Base-by-base conservation (phyloP, 23 red algal species). In the Pyropia yezoensis region DNA sequence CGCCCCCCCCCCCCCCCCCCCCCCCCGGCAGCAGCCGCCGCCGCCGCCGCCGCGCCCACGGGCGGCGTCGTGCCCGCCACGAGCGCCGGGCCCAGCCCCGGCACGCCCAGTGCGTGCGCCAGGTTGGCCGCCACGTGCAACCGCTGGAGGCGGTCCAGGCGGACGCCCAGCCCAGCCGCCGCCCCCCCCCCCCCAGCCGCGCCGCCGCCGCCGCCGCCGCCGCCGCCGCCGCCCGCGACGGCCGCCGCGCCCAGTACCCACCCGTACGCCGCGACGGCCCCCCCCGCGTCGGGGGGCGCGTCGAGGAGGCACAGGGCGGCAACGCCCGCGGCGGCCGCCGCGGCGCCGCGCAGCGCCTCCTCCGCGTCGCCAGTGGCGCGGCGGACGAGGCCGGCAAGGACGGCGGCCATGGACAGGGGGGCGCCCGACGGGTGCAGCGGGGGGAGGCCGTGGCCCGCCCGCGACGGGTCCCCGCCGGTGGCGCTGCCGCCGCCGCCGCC, bases 111-210 rank as follows among this genome's bases (percentile, higher is more conserved):
- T 15, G 79, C 76, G 25, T 89, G 34, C 19, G 59, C 32, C 34
- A 87, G 70, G 33, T 96, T 96, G 39, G 55, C 67, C 27, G 85
- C 50, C 27, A 96, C 63, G 62, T 96, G 91, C 60, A 89, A 75
- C 14, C 54, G 67, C 61, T 96, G 91, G 57, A 96, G 73, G 8
- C 63, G 66, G 69, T 96, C 91, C 47, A 96, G 65, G 29, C 72
- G 73, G 14, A 89, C 15, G 18, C 45, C 63, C 57, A 96, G 64
- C 14, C 62, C 50, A 2, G 18, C 33, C 24, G 77, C 78, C 18
- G 89, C 89, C 2, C 79, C 15, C 11, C 39, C 39, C 4, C 52
- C 14, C 13, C 85, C 73, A 17, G 91, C 84, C 14, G 28, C 55
- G 33, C n/a, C n/a, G n/a, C n/a, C n/a, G n/a, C n/a, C n/a, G n/a